These are phyloP conservation scores for Capsaspora owczarzaki DNA, from an alignment of 78 protist genomes.

Conservation along the genomic window DNA sequence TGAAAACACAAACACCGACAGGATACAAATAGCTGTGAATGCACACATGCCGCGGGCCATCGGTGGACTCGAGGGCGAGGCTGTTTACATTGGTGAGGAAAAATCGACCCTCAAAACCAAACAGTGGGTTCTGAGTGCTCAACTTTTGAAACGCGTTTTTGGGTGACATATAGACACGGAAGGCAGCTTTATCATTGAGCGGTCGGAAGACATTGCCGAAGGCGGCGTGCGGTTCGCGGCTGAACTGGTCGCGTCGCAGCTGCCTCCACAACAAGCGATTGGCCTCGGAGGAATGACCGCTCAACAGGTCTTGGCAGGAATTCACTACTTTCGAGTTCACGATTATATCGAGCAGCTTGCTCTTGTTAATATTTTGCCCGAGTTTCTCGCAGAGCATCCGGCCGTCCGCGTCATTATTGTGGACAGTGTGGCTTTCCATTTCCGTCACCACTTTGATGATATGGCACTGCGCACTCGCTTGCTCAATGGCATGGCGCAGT, in stretches of 20 bases:
- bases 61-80: constrained; percentile 59
- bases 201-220: constrained; percentile 50
- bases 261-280: too few species aligned
- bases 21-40: constrained; percentile 58
- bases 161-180: constrained; percentile 61
- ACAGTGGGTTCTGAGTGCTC: too few species aligned
- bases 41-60: constrained; percentile 25
- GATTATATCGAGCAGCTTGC: constrained; percentile 57
- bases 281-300: too few species aligned
- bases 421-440: constrained; percentile 69
- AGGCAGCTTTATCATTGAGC: constrained; percentile 46
- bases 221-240: constrained; percentile 6
- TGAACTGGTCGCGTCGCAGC: too few species aligned
- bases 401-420: constrained; percentile 37
- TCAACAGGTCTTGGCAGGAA: background rate
- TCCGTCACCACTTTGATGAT: constrained; percentile 44
- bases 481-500: constrained; percentile 31
- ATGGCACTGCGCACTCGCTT: constrained; percentile 29
- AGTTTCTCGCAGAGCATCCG: constrained; percentile 22
- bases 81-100: constrained; percentile 36
- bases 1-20: background rate
- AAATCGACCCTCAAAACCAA: too few species aligned
- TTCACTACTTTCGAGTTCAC: constrained; percentile 47
- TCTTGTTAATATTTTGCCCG: constrained; percentile 22
- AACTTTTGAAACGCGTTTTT: too few species aligned